Percentiles rank a stretch among this genome's conserved stretches.
These are phyloP conservation scores for Lecanicillium sp. DNA, from an alignment of 2,329 filamentous ascomycete species.

Conservation along the genomic window DNA sequence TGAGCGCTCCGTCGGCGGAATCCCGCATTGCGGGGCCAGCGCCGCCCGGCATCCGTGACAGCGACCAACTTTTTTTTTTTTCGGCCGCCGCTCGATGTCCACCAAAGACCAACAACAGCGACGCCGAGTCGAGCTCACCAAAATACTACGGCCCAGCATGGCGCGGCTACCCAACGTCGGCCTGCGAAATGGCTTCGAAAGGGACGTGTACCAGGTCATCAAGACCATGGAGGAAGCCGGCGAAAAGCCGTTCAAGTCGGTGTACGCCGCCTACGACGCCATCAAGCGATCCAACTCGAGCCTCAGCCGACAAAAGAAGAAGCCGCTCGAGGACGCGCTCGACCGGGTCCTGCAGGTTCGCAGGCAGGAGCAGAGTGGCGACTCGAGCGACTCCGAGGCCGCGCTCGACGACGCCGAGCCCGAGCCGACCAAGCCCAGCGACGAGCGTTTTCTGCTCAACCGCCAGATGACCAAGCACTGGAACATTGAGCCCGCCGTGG, in stretches of 20 bases:
- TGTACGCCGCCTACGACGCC: conserved; percentile 62
- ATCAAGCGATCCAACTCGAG: conserved; percentile 85
- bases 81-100: not conserved
- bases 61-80: conserved; percentile 5
- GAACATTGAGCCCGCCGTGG: conserved; percentile 17
- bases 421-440: conserved; percentile 20
- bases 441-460: conserved; percentile 33
- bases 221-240: conserved; percentile 67
- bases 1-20: no score
- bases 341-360: conserved; percentile 72
- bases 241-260: conserved; percentile 38
- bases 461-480: conserved; percentile 34
- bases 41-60: no score
- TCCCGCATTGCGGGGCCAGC: no score
- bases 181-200: conserved; percentile 51
- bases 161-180: conserved; percentile 16
- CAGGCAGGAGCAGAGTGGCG: conserved; percentile 53
- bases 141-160: not conserved
- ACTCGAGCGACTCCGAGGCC: conserved; percentile 44
- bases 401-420: conserved; percentile 39
- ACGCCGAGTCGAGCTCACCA: no score
- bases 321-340: conserved; percentile 74
- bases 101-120: no score
- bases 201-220: conserved; percentile 72
- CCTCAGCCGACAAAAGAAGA: conserved; percentile 74